A percentile compares a stretch with the other conserved stretches of the same genome.
These are phyloP conservation scores for Penicillium paradoxum DNA, from an alignment of 495 filamentous ascomycete species.

Conservation along the genomic window DNA sequence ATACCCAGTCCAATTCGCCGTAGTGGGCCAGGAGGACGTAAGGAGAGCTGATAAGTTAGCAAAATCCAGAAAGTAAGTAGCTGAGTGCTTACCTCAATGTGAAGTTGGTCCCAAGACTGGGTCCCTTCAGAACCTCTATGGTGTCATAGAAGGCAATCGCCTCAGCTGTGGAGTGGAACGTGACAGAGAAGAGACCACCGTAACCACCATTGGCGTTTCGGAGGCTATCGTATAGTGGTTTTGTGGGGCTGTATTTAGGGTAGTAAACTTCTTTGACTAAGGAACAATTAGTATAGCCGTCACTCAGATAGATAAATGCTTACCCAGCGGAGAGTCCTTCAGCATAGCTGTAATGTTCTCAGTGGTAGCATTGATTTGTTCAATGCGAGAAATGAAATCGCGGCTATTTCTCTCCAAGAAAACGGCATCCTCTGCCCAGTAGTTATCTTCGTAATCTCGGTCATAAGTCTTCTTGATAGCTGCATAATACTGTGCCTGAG, in stretches of 20 bases:
- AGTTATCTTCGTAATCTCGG: conserved; percentile 74
- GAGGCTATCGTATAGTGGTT: conserved; percentile 69
- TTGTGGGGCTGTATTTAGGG: conserved; percentile 70
- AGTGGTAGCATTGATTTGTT: conserved; percentile 80
- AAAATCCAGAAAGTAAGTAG: background rate
- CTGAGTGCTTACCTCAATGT: conserved; percentile 57
- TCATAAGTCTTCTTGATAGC: conserved; percentile 57
- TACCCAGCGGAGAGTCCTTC: conserved; percentile 48
- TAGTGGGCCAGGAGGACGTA: conserved; percentile 93
- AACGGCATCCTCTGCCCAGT: conserved; percentile 89
- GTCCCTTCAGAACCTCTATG: conserved; percentile 85
- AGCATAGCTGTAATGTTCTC: conserved; percentile 75
- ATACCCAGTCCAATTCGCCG: conserved; percentile 80
- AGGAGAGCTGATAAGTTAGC: conserved; percentile 54
- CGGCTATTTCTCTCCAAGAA: conserved; percentile 96
- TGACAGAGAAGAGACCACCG: conserved; percentile 82
- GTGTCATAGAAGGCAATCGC: conserved; percentile 80
- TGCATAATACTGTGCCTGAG: conserved; percentile 65
- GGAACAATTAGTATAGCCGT: background rate
- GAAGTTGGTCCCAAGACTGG: conserved; percentile 95
- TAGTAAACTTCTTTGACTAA: conserved; percentile 80
- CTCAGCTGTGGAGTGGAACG: conserved; percentile 63
- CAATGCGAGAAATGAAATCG: conserved; percentile 79
- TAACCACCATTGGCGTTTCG: conserved; percentile 76
- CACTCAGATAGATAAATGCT: conserved; percentile 1